Base-by-base conservation (phyloP, 371 early-diverging fungal genomes). In the Haplosporangium sp. region DNA sequence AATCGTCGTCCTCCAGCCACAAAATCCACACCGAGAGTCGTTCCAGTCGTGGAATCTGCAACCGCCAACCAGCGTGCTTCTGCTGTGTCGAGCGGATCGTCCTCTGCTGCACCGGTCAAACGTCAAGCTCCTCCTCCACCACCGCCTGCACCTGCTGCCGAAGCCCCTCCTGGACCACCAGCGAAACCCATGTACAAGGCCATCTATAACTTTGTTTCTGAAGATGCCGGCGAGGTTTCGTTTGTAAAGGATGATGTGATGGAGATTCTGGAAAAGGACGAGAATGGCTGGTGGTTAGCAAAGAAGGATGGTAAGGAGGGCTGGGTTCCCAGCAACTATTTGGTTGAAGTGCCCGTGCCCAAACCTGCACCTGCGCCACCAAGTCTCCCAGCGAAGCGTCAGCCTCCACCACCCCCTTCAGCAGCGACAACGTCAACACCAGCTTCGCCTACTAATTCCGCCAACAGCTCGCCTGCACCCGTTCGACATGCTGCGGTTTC, bases 211-310 rank as follows among this genome's bases (percentile, higher is more conserved):
- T 95, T 93, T 73, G 74, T 82, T 16, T 86, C 91, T 9, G 81
- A 89, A 64, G 87, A 89, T 64, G 77, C 69, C 42, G 90, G 92
- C 36, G 93, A 93, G 69, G 83, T 94, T 36, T 79, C 90, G 10
- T 90, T 95, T 77, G 87, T 84, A 56, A 86, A 86, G 62, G 93
- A 86, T 42, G 90, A 90, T 68, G 37, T 90, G 6, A 85, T 94
- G 77, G 93, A 94, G 69, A 90, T 95, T 67, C 53, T 90, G 12
- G 90, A 94, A 69, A 92, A 93, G 73, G 91, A 93, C 67, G 87
- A 91, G 40, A 93, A 92, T 71, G 95, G 95, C 38, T 95, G 95
- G 95, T 95, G 95, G 95, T 79, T 94, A 21, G 95, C 91, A 41
- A 82, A 84, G 58, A 90, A 86, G 74, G 86, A 89, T 57, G 93